Evolutionary conservation across 768 basidiomycete genomes (phyloP).

Genomic region (Tulasnella sp.): DNA sequence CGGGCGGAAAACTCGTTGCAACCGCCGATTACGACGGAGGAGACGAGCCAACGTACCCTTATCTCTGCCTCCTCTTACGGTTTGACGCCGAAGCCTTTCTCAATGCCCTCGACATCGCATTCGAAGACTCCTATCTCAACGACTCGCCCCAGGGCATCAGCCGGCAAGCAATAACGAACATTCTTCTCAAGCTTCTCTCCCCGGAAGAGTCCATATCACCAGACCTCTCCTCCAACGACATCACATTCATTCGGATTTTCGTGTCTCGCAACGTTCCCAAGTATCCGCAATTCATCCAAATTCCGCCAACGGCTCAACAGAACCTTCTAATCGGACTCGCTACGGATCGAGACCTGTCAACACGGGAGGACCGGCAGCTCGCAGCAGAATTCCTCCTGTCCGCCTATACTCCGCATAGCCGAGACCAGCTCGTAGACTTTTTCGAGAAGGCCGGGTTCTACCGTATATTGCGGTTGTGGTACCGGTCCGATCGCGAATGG

Average conservation of each 20-base stretch:
- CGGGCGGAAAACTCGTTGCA: slow-evolving; percentile 59
- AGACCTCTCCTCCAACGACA: slow-evolving; percentile 43
- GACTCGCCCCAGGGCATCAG: slow-evolving; percentile 53
- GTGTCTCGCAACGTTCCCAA: slow-evolving; percentile 94
- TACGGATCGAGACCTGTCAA: slow-evolving; percentile 59
- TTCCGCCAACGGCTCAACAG: slow-evolving; percentile 58
- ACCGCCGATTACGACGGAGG: slow-evolving; percentile 66
- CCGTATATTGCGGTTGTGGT: slow-evolving; percentile 75
- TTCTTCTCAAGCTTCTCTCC: slow-evolving; percentile 63
- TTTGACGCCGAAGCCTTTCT: slow-evolving; percentile 93
- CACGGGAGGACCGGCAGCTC: slow-evolving; percentile 87
- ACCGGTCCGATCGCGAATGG: slow-evolving; percentile 69
- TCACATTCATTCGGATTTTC: slow-evolving; percentile 88
- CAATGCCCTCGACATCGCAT: slow-evolving; percentile 86
- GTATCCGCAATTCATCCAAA: slow-evolving; percentile 65
- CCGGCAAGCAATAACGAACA: slow-evolving; percentile 72
- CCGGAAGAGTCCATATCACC: slow-evolving; percentile 29
- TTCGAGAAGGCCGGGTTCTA: slow-evolving; percentile 84
- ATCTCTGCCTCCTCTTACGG: slow-evolving; percentile 66
- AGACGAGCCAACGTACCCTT: slow-evolving; percentile 78
- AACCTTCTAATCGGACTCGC: slow-evolving; percentile 68
- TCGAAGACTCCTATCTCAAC: slow-evolving; percentile 87
- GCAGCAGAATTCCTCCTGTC: slow-evolving; percentile 92
- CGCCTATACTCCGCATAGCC: slow-evolving; percentile 74
- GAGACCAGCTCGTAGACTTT: slow-evolving; percentile 48